phyloP scores from a whole-genome alignment of 2,329 filamentous ascomycete species.

The Sclerotinia minor region DNA sequence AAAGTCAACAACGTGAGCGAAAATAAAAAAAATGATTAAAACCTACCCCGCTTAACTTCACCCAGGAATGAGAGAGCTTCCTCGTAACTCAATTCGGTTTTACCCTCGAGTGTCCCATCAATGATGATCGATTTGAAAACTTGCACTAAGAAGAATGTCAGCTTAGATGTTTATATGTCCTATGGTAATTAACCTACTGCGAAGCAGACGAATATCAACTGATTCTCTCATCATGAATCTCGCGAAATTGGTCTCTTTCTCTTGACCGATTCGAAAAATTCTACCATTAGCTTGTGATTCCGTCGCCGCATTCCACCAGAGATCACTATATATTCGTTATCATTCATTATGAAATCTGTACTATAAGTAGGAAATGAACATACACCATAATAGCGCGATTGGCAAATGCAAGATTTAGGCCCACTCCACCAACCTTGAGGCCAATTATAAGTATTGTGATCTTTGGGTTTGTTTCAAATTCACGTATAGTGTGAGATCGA shows the following conservation, averaged over 20 bases:
- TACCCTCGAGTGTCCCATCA: not conserved
- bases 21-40: not conserved
- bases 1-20: not conserved
- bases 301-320: slow-evolving; percentile 8
- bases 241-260: not conserved
- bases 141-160: not conserved
- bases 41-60: not conserved
- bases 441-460: slow-evolving; percentile 6
- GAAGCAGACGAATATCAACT: slow-evolving; percentile 4
- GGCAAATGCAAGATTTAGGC: slow-evolving; percentile 14
- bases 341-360: not conserved
- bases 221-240: slow-evolving; percentile 5
- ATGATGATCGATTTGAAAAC: not conserved
- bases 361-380: not conserved
- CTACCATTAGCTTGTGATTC: slow-evolving; percentile 11
- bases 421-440: slow-evolving; percentile 12
- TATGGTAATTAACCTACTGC: not conserved
- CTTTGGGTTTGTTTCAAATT: not conserved
- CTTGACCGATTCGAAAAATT: slow-evolving; percentile 5
- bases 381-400: slow-evolving; percentile 16
- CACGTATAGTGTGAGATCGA: not conserved
- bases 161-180: too few species aligned
- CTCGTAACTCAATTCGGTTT: not conserved
- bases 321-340: not conserved
- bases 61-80: slow-evolving; percentile 4